Evolutionary conservation across 164 flowering plant species (phyloP).

Genomic region (Santalum album): DNA sequence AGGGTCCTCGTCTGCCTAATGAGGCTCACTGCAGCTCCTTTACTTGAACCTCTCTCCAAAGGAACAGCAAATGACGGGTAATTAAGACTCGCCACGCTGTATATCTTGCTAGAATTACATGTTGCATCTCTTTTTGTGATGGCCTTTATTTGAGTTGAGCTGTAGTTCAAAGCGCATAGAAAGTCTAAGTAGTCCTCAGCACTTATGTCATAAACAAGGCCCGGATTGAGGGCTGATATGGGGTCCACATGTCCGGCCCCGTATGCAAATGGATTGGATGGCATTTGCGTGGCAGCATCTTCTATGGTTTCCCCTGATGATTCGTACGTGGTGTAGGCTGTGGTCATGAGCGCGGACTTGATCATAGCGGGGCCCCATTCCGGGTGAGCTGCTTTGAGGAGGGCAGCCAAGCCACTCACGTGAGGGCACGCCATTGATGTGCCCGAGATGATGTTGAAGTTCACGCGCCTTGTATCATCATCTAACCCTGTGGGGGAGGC

Average conservation of each 20-base stretch:
- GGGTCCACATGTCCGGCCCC: slow-evolving; percentile 90
- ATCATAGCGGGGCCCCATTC: slow-evolving; percentile 86
- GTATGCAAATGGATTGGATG: slow-evolving; percentile 67
- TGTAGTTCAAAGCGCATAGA: slow-evolving; percentile 71
- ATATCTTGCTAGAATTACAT: slow-evolving; percentile 36
- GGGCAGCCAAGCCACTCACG: slow-evolving; percentile 65
- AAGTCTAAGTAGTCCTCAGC: slow-evolving; percentile 59
- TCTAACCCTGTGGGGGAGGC: slow-evolving; percentile 54
- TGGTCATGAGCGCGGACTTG: slow-evolving; percentile 81
- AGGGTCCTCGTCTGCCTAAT: slow-evolving; percentile 47
- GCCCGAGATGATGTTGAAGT: slow-evolving; percentile 73
- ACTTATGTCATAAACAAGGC: slow-evolving; percentile 67
- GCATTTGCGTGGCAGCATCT: slow-evolving; percentile 47
- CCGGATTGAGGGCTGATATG: slow-evolving; percentile 68
- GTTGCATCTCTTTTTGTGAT: slow-evolving; percentile 27
- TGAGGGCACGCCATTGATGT: slow-evolving; percentile 96
- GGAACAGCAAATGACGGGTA: slow-evolving; percentile 81
- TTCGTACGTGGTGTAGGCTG: slow-evolving; percentile 51
- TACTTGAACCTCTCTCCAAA: slow-evolving; percentile 29
- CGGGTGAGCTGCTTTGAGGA: slow-evolving; percentile 61
- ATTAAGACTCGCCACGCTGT: slow-evolving; percentile 43
- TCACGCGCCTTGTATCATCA: slow-evolving; percentile 40
- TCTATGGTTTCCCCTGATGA: slow-evolving; percentile 29
- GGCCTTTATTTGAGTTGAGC: slow-evolving; percentile 24
- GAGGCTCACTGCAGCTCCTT: slow-evolving; percentile 16